phyloP scores from a whole-genome alignment of 2,329 filamentous ascomycete species.

The Hortaea sp. region DNA sequence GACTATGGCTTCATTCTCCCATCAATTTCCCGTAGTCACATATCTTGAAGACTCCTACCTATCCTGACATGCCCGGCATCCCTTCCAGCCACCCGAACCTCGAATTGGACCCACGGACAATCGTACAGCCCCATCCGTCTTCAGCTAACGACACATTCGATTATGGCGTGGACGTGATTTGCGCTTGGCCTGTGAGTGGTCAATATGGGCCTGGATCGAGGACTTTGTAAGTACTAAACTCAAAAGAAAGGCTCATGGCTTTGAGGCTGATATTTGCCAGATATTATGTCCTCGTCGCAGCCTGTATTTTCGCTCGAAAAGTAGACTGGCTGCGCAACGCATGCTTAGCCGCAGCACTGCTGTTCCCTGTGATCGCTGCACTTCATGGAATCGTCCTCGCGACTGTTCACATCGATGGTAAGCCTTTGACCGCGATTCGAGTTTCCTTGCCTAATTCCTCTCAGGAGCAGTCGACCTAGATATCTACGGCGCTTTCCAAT shows the following conservation, averaged over 20 bases:
- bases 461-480: conserved; percentile 59
- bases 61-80: too few relatives aligned
- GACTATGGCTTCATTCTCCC: too few relatives aligned
- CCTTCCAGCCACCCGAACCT: too few relatives aligned
- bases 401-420: conserved; percentile 48
- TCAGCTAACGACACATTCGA: too few relatives aligned
- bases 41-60: too few relatives aligned
- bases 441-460: neutral
- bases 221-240: conserved; percentile 35
- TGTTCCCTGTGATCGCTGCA: conserved; percentile 55
- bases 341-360: conserved; percentile 51
- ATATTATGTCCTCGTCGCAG: conserved; percentile 54
- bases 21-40: too few relatives aligned
- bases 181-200: conserved; percentile 47
- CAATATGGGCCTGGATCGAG: conserved; percentile 49
- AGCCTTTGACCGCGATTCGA: neutral
- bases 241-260: neutral
- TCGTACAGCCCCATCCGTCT: too few relatives aligned
- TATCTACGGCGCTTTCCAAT: conserved; percentile 56
- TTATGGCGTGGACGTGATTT: conserved; percentile 37
- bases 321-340: conserved; percentile 53
- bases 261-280: conserved; percentile 24
- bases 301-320: conserved; percentile 54
- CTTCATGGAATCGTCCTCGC: conserved; percentile 54
- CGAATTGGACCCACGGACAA: too few relatives aligned